These are phyloP conservation scores for Brassica juncea DNA, from an alignment of 345 rosid species.

Conservation along the genomic window DNA sequence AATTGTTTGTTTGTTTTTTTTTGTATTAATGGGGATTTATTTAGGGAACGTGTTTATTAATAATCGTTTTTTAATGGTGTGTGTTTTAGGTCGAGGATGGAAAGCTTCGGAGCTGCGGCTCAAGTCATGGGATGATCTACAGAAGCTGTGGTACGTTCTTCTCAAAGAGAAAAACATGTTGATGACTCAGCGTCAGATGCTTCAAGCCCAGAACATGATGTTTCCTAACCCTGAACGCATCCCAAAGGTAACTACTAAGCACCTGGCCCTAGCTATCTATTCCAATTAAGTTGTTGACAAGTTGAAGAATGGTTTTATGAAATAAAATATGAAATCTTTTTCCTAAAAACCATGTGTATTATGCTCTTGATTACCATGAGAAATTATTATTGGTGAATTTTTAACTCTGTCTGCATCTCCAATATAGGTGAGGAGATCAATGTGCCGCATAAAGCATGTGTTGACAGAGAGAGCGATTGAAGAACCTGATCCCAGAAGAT, in stretches of 20 bases:
- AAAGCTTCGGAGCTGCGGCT: constrained; percentile 90
- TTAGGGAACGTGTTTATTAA: no score
- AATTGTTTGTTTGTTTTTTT: background rate
- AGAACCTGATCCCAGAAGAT: constrained; percentile 80
- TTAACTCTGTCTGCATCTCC: background rate
- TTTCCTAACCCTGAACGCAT: constrained; percentile 96
- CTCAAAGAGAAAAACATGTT: constrained; percentile 96
- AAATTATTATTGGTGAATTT: background rate
- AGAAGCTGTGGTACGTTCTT: constrained; percentile 87
- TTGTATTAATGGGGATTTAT: background rate
- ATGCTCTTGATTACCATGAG: background rate
- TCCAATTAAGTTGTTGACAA: background rate
- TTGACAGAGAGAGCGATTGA: constrained; percentile 88
- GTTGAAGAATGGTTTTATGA: background rate
- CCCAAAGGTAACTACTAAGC: constrained; percentile 65
- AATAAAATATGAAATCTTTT: no score
- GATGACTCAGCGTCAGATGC: constrained; percentile 97
- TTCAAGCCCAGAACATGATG: constrained; percentile 76
- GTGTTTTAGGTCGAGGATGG: constrained; percentile 82
- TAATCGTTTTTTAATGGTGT: background rate
- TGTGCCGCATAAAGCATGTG: constrained; percentile 88
- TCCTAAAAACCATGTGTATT: no score
- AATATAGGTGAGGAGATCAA: constrained; percentile 71
- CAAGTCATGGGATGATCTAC: constrained; percentile 93
- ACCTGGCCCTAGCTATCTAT: no score